Conservation (phyloP, 352 stramenopile genomes). For the Pythium graminicola region DNA sequence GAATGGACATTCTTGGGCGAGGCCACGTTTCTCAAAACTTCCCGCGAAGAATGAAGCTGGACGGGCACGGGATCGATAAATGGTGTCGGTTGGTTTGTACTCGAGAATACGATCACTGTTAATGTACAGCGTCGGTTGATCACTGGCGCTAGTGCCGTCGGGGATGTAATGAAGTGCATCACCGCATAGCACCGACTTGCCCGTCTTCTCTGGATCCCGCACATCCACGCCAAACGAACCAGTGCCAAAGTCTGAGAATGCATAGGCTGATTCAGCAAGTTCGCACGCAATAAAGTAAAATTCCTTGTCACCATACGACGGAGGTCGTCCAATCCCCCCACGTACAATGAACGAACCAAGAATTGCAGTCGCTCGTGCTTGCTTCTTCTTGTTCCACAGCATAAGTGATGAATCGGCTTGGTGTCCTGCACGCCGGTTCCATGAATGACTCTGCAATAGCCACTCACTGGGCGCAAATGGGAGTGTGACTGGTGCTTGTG, state of each 20-base stretch:
- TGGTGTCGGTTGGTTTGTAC: slow-evolving; percentile 4
- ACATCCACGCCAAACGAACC: slow-evolving; percentile 42
- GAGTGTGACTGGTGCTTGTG: slow-evolving; percentile 17
- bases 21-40: slow-evolving; percentile 4
- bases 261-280: slow-evolving; percentile 55
- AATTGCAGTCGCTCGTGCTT: slow-evolving; percentile 58
- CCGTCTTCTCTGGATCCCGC: slow-evolving; percentile 20
- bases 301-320: slow-evolving; percentile 73
- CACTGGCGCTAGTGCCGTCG: slow-evolving; percentile 1
- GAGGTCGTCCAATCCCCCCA: slow-evolving; percentile 21
- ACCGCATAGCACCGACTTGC: slow-evolving; percentile 43
- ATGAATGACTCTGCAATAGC: slow-evolving; percentile 52
- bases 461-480: slow-evolving; percentile 40
- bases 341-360: slow-evolving; percentile 46
- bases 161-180: slow-evolving; percentile 55
- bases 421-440: slow-evolving; percentile 59
- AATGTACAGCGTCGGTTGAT: slow-evolving; percentile 42
- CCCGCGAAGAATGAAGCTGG: slow-evolving; percentile 13
- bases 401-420: slow-evolving; percentile 73
- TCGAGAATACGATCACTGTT: slow-evolving; percentile 54
- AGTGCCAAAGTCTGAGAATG: slow-evolving; percentile 60
- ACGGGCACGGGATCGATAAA: slow-evolving; percentile 8
- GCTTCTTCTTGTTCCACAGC: slow-evolving; percentile 62
- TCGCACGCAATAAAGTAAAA: slow-evolving; percentile 67
- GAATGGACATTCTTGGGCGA: slow-evolving; percentile 19